Conservation (phyloP, 1,284 basidiomycete species). For the Phenoliferia sp. region DNA sequence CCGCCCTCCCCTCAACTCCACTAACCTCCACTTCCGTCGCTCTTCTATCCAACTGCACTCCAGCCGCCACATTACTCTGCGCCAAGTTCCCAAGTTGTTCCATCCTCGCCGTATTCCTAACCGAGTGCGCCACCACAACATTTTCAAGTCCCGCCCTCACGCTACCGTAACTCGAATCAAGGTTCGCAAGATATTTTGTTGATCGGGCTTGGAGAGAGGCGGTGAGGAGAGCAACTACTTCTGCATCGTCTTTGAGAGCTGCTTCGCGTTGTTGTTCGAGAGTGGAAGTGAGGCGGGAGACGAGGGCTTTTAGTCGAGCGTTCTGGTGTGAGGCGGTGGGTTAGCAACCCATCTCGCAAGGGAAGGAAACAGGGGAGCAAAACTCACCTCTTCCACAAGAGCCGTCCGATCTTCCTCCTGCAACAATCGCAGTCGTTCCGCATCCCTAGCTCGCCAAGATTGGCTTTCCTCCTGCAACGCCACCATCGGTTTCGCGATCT, state of each 20-base stretch:
- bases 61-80: not conserved
- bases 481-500: conserved; percentile 5
- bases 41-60: not conserved
- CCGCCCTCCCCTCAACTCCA: not conserved
- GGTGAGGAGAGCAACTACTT: not conserved
- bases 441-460: conserved; percentile 3
- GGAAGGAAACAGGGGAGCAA: no score
- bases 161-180: not conserved
- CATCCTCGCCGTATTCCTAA: not conserved
- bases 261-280: not conserved
- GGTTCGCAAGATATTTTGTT: not conserved
- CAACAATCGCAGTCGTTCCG: not conserved
- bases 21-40: not conserved
- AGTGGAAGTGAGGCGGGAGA: not conserved
- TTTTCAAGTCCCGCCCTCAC: not conserved
- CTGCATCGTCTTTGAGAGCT: not conserved
- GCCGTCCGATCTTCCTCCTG: conserved; percentile 13
- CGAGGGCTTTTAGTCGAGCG: conserved; percentile 3
- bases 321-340: conserved; percentile 11
- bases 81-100: not conserved
- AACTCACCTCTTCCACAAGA: conserved; percentile 27
- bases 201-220: not conserved
- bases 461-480: conserved; percentile 5
- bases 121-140: not conserved
- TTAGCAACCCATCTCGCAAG: no score